Conservation (phyloP, 345 rosid genomes). For the Lumnitzera littorea region DNA sequence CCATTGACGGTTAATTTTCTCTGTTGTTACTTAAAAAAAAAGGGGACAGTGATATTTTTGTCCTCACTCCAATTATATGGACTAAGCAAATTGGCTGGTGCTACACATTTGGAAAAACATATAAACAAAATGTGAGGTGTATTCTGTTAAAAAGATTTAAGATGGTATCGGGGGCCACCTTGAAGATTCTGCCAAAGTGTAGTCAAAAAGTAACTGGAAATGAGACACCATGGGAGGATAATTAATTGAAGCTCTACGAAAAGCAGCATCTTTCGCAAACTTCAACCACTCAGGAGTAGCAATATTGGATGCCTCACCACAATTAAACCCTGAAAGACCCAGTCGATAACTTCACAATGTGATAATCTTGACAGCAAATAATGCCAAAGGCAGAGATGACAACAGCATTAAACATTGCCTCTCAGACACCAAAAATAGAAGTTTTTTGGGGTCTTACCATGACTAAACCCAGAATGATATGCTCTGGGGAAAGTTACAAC, state of each 20-base stretch:
- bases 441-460: constrained; percentile 42
- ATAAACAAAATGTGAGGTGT: neutral
- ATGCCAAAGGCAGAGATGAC: neutral
- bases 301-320: constrained; percentile 97
- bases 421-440: no score
- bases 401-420: no score
- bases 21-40: no score
- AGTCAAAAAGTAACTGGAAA: constrained; percentile 96
- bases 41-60: no score
- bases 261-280: constrained; percentile 86
- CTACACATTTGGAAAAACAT: no score
- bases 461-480: constrained; percentile 98
- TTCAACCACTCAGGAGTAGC: constrained; percentile 93
- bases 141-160: neutral
- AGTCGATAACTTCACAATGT: neutral
- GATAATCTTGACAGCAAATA: neutral
- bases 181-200: constrained; percentile 64
- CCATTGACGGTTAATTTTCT: no score
- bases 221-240: constrained; percentile 99
- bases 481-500: constrained; percentile 98
- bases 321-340: constrained; percentile 62
- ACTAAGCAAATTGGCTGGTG: no score
- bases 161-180: constrained; percentile 40
- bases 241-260: constrained; percentile 94
- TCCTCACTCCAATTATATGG: no score